A percentile compares a stretch with the other conserved stretches of the same genome.
These are phyloP conservation scores for Leccinum boreale DNA, from an alignment of 768 basidiomycete genomes.

Conservation along the genomic window DNA sequence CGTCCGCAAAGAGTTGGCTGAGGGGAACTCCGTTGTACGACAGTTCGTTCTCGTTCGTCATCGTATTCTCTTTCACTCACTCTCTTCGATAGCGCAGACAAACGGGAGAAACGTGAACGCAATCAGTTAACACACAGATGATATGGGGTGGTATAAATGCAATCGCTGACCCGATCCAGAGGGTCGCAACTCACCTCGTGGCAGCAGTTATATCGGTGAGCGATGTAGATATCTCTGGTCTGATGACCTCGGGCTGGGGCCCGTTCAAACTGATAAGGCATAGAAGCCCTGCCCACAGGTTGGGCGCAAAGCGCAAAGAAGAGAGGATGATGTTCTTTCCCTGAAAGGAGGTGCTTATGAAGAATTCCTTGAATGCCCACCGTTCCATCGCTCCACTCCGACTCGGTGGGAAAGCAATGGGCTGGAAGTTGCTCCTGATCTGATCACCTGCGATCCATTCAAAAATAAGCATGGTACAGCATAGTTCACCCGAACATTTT, in stretches of 20 bases:
- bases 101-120: neutral
- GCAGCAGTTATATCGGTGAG: neutral
- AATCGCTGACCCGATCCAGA: neutral
- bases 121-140: neutral
- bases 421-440: neutral
- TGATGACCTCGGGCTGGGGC: neutral
- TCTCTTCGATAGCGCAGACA: neutral
- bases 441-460: neutral
- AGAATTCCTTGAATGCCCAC: neutral
- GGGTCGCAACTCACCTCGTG: neutral
- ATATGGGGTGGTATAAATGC: neutral
- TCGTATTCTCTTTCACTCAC: neutral
- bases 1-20: slow-evolving; percentile 10
- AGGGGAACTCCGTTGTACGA: neutral
- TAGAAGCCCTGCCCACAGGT: neutral
- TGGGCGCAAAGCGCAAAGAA: neutral
- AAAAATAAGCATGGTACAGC: slow-evolving; percentile 4
- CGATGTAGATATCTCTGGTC: neutral
- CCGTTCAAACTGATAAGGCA: neutral
- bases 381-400: neutral
- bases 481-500: neutral
- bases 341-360: too few relatives aligned
- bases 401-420: too few relatives aligned
- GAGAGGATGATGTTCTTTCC: neutral
- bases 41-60: neutral